Evolutionary conservation across 2,329 filamentous ascomycete species (phyloP).

Genomic region (Hysterium pulicare): DNA sequence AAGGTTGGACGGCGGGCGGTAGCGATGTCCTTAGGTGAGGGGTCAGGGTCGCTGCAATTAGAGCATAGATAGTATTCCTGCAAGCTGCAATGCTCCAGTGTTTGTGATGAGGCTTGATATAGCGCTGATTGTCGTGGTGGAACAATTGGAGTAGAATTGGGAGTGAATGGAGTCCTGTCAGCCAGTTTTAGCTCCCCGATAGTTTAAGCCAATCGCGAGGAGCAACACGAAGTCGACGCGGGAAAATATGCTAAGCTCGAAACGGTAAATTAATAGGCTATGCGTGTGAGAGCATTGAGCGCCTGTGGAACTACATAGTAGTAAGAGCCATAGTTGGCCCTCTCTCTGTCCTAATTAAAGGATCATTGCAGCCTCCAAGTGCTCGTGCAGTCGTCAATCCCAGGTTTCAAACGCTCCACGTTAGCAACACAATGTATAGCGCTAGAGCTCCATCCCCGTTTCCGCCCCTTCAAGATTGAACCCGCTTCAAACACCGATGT

Average conservation of each 20-base stretch:
- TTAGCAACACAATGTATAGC: too few species aligned
- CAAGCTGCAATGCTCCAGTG: neutral
- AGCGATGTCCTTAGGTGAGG: neutral
- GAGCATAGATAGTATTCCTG: too few species aligned
- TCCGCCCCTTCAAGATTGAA: too few species aligned
- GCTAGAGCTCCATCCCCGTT: too few species aligned
- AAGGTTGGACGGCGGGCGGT: neutral
- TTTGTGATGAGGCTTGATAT: conserved; percentile 1
- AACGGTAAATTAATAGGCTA: neutral
- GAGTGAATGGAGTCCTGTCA: neutral
- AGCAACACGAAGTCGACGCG: conserved; percentile 2
- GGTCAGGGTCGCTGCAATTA: too few species aligned
- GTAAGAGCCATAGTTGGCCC: too few species aligned
- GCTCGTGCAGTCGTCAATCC: too few species aligned
- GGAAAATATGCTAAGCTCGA: neutral
- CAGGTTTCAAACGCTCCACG: too few species aligned
- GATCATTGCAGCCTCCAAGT: too few species aligned
- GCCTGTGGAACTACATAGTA: too few species aligned
- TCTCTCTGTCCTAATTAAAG: too few species aligned
- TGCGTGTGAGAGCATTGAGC: neutral
- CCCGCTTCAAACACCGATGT: too few species aligned
- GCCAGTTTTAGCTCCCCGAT: conserved; percentile 3
- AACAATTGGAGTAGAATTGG: neutral
- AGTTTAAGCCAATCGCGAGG: neutral
- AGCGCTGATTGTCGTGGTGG: neutral